Percentiles rank a stretch among this genome's conserved stretches.
Conservation (phyloP, 2,329 filamentous ascomycete species). For the Penicillium griseofulvum region DNA sequence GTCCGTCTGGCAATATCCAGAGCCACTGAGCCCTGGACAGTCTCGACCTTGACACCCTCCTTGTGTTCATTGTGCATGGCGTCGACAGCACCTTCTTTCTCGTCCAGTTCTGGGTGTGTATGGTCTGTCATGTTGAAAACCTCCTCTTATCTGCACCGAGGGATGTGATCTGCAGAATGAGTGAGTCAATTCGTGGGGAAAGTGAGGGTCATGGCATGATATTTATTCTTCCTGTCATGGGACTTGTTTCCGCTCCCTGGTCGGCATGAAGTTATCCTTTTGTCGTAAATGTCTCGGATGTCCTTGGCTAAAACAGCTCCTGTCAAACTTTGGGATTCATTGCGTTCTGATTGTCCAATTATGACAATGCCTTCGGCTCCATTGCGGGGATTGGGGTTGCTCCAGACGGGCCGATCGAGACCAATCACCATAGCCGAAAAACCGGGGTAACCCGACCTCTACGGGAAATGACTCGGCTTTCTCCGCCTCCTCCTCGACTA, state of each 20-base stretch:
- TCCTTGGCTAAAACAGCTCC: background rate
- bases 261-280: background rate
- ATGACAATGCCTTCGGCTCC: too few species aligned
- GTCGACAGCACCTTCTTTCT: background rate
- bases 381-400: background rate
- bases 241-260: background rate
- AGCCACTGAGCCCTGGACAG: slow-evolving; percentile 11
- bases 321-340: too few species aligned
- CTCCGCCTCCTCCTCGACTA: background rate
- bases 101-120: background rate
- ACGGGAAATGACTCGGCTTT: background rate
- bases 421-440: background rate
- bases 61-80: slow-evolving; percentile 2
- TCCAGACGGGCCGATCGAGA: background rate
- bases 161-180: background rate
- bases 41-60: slow-evolving; percentile 10
- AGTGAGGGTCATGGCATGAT: background rate
- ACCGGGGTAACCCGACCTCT: background rate
- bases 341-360: background rate
- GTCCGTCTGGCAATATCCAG: slow-evolving; percentile 7
- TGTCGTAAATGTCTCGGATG: background rate
- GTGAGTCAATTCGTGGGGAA: background rate
- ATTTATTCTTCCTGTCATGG: background rate
- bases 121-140: background rate
- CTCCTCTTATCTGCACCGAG: background rate